Base-by-base conservation (phyloP, 2,329 filamentous ascomycete species). In the Ascochyta rabiei region DNA sequence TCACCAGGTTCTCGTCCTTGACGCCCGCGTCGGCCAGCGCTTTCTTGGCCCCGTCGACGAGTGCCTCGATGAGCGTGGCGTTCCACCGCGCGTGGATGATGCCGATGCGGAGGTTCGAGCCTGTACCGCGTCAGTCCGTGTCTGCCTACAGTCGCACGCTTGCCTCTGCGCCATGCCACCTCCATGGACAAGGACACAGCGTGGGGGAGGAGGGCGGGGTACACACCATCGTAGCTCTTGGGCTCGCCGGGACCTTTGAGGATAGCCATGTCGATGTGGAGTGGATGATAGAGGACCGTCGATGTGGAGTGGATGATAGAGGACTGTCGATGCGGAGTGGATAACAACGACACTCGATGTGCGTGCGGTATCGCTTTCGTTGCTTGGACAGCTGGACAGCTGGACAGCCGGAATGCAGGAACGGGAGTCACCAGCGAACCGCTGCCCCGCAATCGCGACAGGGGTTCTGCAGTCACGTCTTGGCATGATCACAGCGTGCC, bases 1-100 rank as follows among this genome's bases (percentile, higher is more conserved):
- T 80, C 49, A 93, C 86, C 70, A 99, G 96, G 76, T 97, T 96
- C 68, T 89, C 86, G 70, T 92, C 87, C 74, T 87, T 87, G 52
- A 99, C 93, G 50, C 95, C 95, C 48, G 88, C 86, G 38, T 84
- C 84, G 30, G 88, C 79, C 51, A 99, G 86, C 72, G 88, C 88
- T 67, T 88, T 88, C 77, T 89, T 90, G 40, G 90, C 86, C 62
- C 95, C 95, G 47, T 84, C 81, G 57, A 99, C 83, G 53, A 99
- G 86, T 48, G 91, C 87, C 55, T 90, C 87, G 76, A 98, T 96
- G 74, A 99, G 91, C 63, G 83, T 84, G 62, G 83, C 83, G 80
- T 99, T 99, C 95, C 95, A 99, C 69, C 95, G 88, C 55, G 93
- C 93, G 79, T 98, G 95, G 55, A 99, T 85, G 73, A 99, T 98